Base-by-base conservation (phyloP, 805 yeast species). In the Monosporozyma siamensis region DNA sequence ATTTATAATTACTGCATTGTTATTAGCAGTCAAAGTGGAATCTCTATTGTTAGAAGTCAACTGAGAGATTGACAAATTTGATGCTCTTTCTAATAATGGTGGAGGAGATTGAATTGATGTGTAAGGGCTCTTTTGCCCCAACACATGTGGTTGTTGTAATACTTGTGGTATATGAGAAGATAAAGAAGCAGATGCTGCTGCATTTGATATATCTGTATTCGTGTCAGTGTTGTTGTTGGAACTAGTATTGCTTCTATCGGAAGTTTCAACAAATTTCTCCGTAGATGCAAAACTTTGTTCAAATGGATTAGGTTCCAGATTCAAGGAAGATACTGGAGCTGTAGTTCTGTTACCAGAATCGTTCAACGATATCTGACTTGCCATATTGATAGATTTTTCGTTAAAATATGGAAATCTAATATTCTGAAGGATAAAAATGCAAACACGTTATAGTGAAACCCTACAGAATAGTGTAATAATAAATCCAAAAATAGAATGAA, bases 241-340 rank as follows among this genome's bases (percentile, higher is more conserved):
- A 20, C 29, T 29, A 26, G 26, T 18, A 20, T 18, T 15, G 36
- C n/a, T n/a, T n/a, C n/a, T 18, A 11, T 12, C 24, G 8, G n/a
- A 12, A 7, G 15, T 27, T 20, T 32, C 20, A 4, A 14, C 9
- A 2, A 42, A 27, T 36, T 51, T 52, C 41, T 57, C 50, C 3
- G 57, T 78, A 2, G 78, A 65, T n/a, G 92, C 96, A 66, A 90
- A 90, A 40, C 95, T 84, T 61, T 82, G 84, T 63, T 90, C 98
- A 59, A 90, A 90, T 4, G 97, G 97, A 55, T 90, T 90, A 8
- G 92, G 95, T 61, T 92, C 98, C 45, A 88, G 68, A 47, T 82
- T 90, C 54, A 86, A 75, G 32, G 85, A 51, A 1, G 65, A 58
- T 1, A 40, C 40, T 9, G 41, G 29, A 10, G n/a, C 24, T 18